Percentiles rank a stretch among this genome's conserved stretches.
Evolutionary conservation across 1,139 yeast species (phyloP).

Genomic region (Geotrichum restrictum): DNA sequence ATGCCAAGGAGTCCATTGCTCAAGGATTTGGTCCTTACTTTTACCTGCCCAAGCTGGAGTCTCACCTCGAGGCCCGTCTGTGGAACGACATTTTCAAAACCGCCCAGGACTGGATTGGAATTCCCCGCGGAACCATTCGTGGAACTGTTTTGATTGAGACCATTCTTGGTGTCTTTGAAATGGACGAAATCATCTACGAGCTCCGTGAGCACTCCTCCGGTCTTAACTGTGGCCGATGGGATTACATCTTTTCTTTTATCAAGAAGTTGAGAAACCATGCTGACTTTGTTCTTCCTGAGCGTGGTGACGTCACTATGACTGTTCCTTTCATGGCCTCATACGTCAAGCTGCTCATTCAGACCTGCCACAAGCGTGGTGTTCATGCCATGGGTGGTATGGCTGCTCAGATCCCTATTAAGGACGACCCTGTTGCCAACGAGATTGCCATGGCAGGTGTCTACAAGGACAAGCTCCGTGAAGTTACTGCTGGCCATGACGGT

Average conservation of each 20-base stretch:
- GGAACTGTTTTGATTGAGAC: constrained; percentile 79
- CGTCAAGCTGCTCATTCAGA: constrained; percentile 61
- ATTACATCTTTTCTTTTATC: constrained; percentile 69
- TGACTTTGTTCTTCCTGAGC: constrained; percentile 64
- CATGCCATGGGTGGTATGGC: constrained; percentile 88
- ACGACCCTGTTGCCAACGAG: constrained; percentile 59
- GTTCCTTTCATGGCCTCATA: constrained; percentile 73
- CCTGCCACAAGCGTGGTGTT: constrained; percentile 71
- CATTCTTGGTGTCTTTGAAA: constrained; percentile 71
- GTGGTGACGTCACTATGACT: constrained; percentile 69
- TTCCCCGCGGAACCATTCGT: constrained; percentile 69
- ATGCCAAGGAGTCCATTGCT: constrained; percentile 56
- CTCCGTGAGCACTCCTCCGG: constrained; percentile 72
- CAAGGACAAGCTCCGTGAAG: constrained; percentile 72
- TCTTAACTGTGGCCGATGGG: constrained; percentile 81
- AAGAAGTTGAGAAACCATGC: constrained; percentile 63
- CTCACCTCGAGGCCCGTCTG: constrained; percentile 70
- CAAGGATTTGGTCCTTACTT: constrained; percentile 74
- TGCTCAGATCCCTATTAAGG: constrained; percentile 75
- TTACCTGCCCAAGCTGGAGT: constrained; percentile 77
- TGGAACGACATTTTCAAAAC: constrained; percentile 74
- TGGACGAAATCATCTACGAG: constrained; percentile 77
- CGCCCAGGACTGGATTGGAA: constrained; percentile 62
- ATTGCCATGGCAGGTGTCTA: constrained; percentile 68
- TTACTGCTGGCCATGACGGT: constrained; percentile 70